Evolutionary conservation across 805 yeast species (phyloP).

Genomic region (Ogataea zsoltii): DNA sequence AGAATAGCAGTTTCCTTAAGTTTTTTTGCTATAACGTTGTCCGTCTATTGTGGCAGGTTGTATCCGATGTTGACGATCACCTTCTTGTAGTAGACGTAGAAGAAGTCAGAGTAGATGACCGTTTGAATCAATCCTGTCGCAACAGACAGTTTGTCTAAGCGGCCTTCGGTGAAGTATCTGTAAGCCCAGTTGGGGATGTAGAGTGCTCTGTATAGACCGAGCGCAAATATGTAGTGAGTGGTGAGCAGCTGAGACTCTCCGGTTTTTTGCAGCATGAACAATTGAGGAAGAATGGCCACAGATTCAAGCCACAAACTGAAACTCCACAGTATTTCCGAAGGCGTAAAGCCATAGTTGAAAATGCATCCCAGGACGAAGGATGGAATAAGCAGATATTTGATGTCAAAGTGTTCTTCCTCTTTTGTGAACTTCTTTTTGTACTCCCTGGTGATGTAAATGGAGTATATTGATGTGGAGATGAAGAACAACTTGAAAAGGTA

Average conservation of each 20-base stretch:
- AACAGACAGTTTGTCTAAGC: slow-evolving; percentile 69
- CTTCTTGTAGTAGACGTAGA: slow-evolving; percentile 81
- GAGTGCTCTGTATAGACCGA: slow-evolving; percentile 86
- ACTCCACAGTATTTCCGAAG: slow-evolving; percentile 76
- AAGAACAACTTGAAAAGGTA: slow-evolving; percentile 79
- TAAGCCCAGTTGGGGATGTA: slow-evolving; percentile 96
- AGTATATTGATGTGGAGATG: slow-evolving; percentile 72
- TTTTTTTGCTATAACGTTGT: too few relatives aligned
- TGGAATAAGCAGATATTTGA: slow-evolving; percentile 67
- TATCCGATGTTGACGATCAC: slow-evolving; percentile 80
- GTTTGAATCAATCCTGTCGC: slow-evolving; percentile 86
- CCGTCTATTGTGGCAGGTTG: slow-evolving; percentile 46
- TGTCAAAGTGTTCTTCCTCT: slow-evolving; percentile 69
- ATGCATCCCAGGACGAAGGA: slow-evolving; percentile 56
- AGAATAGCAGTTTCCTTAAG: too few relatives aligned
- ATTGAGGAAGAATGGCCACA: slow-evolving; percentile 89
- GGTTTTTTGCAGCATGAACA: slow-evolving; percentile 83
- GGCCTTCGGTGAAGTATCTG: slow-evolving; percentile 66
- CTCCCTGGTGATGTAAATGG: slow-evolving; percentile 68
- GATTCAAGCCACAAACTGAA: slow-evolving; percentile 92
- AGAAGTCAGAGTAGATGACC: slow-evolving; percentile 88
- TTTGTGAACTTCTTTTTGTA: slow-evolving; percentile 60
- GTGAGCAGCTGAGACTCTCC: slow-evolving; percentile 89
- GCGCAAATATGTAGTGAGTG: slow-evolving; percentile 88
- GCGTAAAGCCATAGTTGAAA: slow-evolving; percentile 64